Evolutionary conservation across 305 asterid genomes (phyloP).

Genomic region (Fraxinus velutina): DNA sequence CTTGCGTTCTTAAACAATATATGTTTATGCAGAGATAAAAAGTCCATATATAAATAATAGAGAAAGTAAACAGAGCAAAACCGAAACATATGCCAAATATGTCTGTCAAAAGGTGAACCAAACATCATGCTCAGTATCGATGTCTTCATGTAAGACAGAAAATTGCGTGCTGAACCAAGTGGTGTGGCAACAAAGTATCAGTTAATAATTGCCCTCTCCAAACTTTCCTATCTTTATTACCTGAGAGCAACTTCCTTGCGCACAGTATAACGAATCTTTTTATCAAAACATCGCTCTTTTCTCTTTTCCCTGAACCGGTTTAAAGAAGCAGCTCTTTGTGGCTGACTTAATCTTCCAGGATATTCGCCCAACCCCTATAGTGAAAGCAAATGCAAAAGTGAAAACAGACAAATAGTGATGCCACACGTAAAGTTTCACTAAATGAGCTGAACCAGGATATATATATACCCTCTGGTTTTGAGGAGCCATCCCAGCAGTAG

Average conservation of each 20-base stretch:
- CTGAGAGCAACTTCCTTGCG: conserved; percentile 97
- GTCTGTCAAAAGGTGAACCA: no score
- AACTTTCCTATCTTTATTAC: conserved; percentile 36
- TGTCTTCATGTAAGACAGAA: not conserved
- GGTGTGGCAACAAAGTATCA: not conserved
- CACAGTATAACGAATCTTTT: conserved; percentile 88
- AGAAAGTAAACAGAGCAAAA: no score
- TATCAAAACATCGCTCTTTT: conserved; percentile 90
- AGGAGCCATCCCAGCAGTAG: conserved; percentile 59
- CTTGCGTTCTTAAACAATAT: not conserved
- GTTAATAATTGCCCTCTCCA: not conserved
- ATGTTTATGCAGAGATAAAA: not conserved
- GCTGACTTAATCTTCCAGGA: conserved; percentile 78
- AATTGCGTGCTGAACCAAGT: not conserved
- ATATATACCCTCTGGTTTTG: conserved; percentile 64
- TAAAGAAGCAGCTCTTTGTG: conserved; percentile 88
- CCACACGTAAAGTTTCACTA: not conserved
- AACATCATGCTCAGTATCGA: not conserved
- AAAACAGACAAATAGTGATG: conserved; percentile 14
- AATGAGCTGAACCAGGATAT: not conserved
- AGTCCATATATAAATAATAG: not conserved
- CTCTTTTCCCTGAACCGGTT: conserved; percentile 90
- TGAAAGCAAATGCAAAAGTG: conserved; percentile 23
- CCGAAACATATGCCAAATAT: no score
- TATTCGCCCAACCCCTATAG: conserved; percentile 55